Percentiles rank a stretch among this genome's conserved stretches.
Evolutionary conservation across 768 basidiomycete species (phyloP).

Genomic region (Brasilioporus rufonigricans): DNA sequence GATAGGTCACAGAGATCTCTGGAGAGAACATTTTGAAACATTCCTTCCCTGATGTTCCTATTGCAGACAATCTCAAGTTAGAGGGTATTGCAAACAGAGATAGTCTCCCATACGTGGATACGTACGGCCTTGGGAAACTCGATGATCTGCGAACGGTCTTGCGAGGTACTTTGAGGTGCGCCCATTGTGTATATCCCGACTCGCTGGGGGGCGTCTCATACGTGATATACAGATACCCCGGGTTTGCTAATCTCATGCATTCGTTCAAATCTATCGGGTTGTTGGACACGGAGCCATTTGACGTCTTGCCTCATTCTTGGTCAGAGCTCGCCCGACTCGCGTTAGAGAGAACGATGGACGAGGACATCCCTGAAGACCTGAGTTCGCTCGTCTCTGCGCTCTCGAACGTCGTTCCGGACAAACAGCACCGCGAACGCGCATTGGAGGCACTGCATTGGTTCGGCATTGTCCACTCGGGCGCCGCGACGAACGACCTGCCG

Average conservation of each 20-base stretch:
- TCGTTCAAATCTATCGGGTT: constrained; percentile 71
- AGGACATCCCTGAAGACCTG: constrained; percentile 29
- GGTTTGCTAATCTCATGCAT: constrained; percentile 73
- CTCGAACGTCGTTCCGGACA: constrained; percentile 15
- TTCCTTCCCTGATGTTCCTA: constrained; percentile 64
- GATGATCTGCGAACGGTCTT: constrained; percentile 59
- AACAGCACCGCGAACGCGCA: constrained; percentile 26
- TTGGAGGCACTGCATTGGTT: constrained; percentile 46
- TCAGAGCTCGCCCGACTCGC: constrained; percentile 37
- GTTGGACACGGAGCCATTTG: constrained; percentile 39
- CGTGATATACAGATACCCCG: constrained; percentile 62
- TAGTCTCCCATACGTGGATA: constrained; percentile 65
- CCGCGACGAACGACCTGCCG: constrained; percentile 29
- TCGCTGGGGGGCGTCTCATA: background rate
- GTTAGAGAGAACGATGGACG: constrained; percentile 27
- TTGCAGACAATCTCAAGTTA: constrained; percentile 58
- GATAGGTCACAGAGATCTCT: constrained; percentile 46
- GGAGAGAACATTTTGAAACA: constrained; percentile 54
- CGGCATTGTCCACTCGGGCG: constrained; percentile 8
- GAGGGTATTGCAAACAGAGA: constrained; percentile 89
- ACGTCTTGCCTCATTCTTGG: constrained; percentile 28
- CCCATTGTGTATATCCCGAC: background rate
- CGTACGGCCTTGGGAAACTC: constrained; percentile 54
- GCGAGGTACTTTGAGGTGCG: constrained; percentile 80
- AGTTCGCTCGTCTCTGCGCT: constrained; percentile 36